These are phyloP conservation scores for Botryotinia convoluta DNA, from an alignment of 2,329 filamentous ascomycete genomes.

Conservation along the genomic window DNA sequence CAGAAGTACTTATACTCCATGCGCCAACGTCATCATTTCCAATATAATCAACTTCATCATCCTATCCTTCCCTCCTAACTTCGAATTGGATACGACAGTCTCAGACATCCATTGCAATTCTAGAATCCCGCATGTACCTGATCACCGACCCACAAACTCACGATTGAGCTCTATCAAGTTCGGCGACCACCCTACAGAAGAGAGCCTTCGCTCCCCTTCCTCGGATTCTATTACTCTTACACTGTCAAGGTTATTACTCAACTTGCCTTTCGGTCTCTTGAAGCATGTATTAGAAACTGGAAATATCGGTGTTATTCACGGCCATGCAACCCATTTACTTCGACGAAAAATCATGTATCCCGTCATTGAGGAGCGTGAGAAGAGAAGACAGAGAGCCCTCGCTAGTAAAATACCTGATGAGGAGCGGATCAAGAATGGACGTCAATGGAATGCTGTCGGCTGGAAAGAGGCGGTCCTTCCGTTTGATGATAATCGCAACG, in stretches of 20 bases:
- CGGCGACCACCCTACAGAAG: constrained; percentile 54
- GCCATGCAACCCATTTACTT: constrained; percentile 48
- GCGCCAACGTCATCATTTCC: constrained; percentile 53
- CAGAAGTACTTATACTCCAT: constrained; percentile 51
- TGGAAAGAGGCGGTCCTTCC: constrained; percentile 37
- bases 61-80: constrained; percentile 57
- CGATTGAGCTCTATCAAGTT: constrained; percentile 66
- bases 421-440: constrained; percentile 32
- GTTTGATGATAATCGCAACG: constrained; percentile 25
- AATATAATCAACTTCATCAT: constrained; percentile 58
- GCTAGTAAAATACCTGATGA: constrained; percentile 31
- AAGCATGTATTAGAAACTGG: constrained; percentile 63
- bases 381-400: constrained; percentile 43
- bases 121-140: constrained; percentile 42
- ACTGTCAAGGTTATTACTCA: constrained; percentile 66
- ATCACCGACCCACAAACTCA: constrained; percentile 42
- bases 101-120: constrained; percentile 48
- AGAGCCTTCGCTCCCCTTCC: constrained; percentile 36
- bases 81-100: constrained; percentile 54
- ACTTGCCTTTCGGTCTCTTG: constrained; percentile 65
- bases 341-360: constrained; percentile 49
- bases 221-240: constrained; percentile 41
- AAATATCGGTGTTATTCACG: constrained; percentile 51
- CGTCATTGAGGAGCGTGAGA: constrained; percentile 57
- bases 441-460: constrained; percentile 37